phyloP scores from a whole-genome alignment of 441 rosid species.

The Breynia disticha region DNA sequence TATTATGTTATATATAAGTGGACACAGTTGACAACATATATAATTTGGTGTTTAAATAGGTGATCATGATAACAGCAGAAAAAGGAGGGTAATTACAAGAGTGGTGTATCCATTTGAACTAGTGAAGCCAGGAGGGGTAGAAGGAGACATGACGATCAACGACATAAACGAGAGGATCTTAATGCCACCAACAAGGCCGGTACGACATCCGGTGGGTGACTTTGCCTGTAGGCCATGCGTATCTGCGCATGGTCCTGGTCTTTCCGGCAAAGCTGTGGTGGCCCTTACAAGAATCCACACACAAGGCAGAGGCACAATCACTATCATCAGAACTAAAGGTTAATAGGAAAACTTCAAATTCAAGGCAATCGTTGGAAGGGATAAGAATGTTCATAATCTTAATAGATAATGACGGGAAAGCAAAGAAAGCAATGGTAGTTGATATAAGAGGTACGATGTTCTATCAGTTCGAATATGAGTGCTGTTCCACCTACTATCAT shows the following conservation, averaged over 20 bases:
- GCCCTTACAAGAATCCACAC: conserved; percentile 90
- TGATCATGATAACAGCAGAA: conserved; percentile 12
- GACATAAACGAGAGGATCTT: conserved; percentile 73
- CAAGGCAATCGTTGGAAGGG: too few species aligned
- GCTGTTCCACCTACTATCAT: too few species aligned
- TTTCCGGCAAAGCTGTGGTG: conserved; percentile 90
- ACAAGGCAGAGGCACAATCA: conserved; percentile 92
- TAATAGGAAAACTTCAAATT: conserved; percentile 16
- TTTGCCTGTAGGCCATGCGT: conserved; percentile 70
- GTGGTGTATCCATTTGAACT: conserved; percentile 86
- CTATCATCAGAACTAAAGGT: conserved; percentile 88
- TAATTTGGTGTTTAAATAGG: too few species aligned
- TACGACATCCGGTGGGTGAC: conserved; percentile 87
- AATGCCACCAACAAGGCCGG: conserved; percentile 79
- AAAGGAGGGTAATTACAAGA: conserved; percentile 36
- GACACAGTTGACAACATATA: too few species aligned
- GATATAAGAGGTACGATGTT: too few species aligned
- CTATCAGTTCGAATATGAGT: too few species aligned
- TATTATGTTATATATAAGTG: too few species aligned
- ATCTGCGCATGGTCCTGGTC: conserved; percentile 57
- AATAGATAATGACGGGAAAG: too few species aligned
- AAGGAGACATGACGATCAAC: conserved; percentile 67
- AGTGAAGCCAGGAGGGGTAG: conserved; percentile 87
- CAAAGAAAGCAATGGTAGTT: too few species aligned
- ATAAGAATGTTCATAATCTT: too few species aligned